Percentiles rank a stretch among this genome's conserved stretches.
These are phyloP conservation scores for Quercus robur DNA, from an alignment of 306 rosid genomes.

Conservation along the genomic window DNA sequence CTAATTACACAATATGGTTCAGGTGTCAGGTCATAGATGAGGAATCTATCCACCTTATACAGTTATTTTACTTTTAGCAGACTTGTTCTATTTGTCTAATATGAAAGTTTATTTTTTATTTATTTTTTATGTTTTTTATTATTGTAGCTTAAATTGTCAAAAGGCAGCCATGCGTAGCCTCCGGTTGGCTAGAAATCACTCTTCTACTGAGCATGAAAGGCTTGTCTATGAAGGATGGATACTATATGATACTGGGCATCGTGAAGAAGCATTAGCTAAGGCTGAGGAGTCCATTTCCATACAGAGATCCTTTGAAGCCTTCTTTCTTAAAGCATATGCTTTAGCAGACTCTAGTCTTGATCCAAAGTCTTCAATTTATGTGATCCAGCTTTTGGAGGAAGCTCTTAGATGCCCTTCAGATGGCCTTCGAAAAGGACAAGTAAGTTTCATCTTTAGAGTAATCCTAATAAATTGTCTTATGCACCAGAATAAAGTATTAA, in stretches of 20 bases:
- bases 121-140: not conserved
- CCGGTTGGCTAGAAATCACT: slow-evolving; percentile 74
- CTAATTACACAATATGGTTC: not conserved
- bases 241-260: slow-evolving; percentile 87
- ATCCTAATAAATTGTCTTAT: slow-evolving; percentile 10
- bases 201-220: slow-evolving; percentile 71
- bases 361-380: slow-evolving; percentile 57
- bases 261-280: slow-evolving; percentile 82
- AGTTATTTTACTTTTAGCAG: not conserved
- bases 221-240: slow-evolving; percentile 97
- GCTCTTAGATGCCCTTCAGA: slow-evolving; percentile 95
- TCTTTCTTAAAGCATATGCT: slow-evolving; percentile 86
- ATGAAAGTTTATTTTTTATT: not conserved
- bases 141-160: slow-evolving; percentile 74
- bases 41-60: not conserved
- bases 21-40: not conserved
- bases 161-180: slow-evolving; percentile 88
- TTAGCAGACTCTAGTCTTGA: slow-evolving; percentile 79
- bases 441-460: slow-evolving; percentile 27
- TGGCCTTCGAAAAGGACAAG: slow-evolving; percentile 95
- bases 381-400: slow-evolving; percentile 75
- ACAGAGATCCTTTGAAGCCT: slow-evolving; percentile 95
- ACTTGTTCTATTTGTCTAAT: slow-evolving; percentile 1
- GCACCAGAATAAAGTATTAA: slow-evolving; percentile 17
- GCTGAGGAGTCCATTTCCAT: slow-evolving; percentile 78